Evolutionary conservation across 345 rosid genomes (phyloP).

Genomic region (Citrus cavaleriei): DNA sequence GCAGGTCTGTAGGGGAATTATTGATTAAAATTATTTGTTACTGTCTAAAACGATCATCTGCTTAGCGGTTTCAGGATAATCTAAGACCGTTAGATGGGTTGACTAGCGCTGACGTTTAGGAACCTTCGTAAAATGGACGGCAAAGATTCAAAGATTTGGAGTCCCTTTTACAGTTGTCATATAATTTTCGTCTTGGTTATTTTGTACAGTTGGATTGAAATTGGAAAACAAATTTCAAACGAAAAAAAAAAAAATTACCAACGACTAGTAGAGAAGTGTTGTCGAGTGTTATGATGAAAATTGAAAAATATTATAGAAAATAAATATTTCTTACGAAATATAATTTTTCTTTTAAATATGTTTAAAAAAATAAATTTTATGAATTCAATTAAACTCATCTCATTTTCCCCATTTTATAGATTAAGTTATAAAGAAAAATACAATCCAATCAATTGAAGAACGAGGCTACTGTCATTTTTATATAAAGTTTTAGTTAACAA

Average conservation of each 20-base stretch:
- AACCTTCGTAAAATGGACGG: background rate
- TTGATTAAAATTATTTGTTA: background rate
- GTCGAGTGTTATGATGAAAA: background rate
- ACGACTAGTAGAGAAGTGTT: background rate
- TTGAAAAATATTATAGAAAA: no score
- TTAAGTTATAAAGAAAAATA: no score
- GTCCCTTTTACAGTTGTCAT: background rate
- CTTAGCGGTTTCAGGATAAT: background rate
- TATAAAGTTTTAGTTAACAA: no score
- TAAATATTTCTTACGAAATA: no score
- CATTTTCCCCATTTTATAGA: no score
- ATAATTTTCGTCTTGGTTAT: background rate
- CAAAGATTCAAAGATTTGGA: constrained; percentile 9
- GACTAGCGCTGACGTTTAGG: background rate
- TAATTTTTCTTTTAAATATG: no score
- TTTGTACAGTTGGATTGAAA: background rate
- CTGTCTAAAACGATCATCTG: background rate
- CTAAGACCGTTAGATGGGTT: constrained; percentile 1
- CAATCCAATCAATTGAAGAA: no score
- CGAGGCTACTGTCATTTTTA: no score
- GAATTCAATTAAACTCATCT: no score
- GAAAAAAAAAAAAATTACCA: background rate
- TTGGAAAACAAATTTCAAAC: no score
- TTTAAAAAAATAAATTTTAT: no score
- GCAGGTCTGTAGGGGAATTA: background rate